Evolutionary conservation across 2,329 filamentous ascomycete genomes (phyloP).

Genomic region (Pseudogymnoascus sp.): DNA sequence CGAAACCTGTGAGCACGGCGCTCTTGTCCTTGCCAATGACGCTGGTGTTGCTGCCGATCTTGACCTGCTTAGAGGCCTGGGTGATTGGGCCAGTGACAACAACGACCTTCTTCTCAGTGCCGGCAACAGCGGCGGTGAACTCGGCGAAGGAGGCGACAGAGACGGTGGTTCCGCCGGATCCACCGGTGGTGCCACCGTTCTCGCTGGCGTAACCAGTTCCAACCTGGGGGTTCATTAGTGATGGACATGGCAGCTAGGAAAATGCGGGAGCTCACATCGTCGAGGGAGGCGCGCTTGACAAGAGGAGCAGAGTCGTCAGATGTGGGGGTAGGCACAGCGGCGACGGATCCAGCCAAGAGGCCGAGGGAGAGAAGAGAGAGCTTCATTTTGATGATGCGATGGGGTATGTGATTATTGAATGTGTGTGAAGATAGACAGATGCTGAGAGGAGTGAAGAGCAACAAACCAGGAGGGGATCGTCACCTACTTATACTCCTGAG

Average conservation of each 20-base stretch:
- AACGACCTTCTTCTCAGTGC: slow-evolving; percentile 38
- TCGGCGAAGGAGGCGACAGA: slow-evolving; percentile 44
- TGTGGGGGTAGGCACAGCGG: slow-evolving; percentile 43
- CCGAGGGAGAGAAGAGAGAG: slow-evolving; percentile 38
- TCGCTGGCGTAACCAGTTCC: slow-evolving; percentile 38
- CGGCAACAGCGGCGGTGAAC: slow-evolving; percentile 41
- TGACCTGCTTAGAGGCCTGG: slow-evolving; percentile 33
- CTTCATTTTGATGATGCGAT: slow-evolving; percentile 38
- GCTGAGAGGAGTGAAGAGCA: neutral
- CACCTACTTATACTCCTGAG: neutral
- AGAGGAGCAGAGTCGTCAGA: slow-evolving; percentile 35
- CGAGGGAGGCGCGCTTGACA: slow-evolving; percentile 38
- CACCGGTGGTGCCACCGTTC: slow-evolving; percentile 46
- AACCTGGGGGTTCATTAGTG: neutral
- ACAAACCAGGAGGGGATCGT: neutral
- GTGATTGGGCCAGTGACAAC: slow-evolving; percentile 39
- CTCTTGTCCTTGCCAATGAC: slow-evolving; percentile 38
- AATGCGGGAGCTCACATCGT: slow-evolving; percentile 14
- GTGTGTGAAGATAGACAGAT: neutral
- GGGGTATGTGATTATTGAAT: neutral
- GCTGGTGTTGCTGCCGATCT: slow-evolving; percentile 41
- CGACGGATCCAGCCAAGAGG: slow-evolving; percentile 37
- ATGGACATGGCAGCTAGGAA: neutral
- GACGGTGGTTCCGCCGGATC: slow-evolving; percentile 44
- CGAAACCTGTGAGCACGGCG: slow-evolving; percentile 18